A percentile compares a stretch with the other conserved stretches of the same genome.
Conservation (phyloP, 2,329 filamentous ascomycete species). For the Bertia moriformis region DNA sequence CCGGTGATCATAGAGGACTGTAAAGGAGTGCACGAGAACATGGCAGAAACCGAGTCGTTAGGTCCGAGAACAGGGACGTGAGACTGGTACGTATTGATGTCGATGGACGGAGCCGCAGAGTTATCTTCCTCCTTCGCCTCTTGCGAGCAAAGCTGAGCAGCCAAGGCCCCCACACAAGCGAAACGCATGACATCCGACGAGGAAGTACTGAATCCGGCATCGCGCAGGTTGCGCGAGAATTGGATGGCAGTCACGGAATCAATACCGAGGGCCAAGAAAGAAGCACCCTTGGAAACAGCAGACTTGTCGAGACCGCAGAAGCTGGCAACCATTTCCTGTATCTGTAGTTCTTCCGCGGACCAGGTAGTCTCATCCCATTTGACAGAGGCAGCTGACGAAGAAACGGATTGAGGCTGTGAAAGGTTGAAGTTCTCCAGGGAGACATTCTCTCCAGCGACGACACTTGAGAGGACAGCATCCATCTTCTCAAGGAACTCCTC, state of each 20-base stretch:
- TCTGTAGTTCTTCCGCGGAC: constrained; percentile 9
- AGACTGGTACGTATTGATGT: constrained; percentile 1
- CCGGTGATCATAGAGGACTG: constrained; percentile 8
- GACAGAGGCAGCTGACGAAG: background rate
- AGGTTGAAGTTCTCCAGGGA: constrained; percentile 9
- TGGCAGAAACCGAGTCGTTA: constrained; percentile 8
- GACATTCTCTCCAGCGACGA: constrained; percentile 10
- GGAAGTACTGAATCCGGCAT: constrained; percentile 11
- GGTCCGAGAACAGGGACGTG: constrained; percentile 6
- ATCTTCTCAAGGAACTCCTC: constrained; percentile 15
- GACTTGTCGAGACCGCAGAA: constrained; percentile 9
- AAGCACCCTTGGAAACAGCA: constrained; percentile 12
- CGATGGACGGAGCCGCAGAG: constrained; percentile 5
- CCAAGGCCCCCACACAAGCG: constrained; percentile 12
- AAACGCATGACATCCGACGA: constrained; percentile 18
- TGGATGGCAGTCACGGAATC: constrained; percentile 16
- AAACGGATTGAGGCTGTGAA: constrained; percentile 1
- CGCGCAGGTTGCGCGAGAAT: constrained; percentile 14
- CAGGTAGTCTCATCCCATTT: constrained; percentile 9
- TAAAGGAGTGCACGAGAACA: constrained; percentile 12
- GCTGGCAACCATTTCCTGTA: constrained; percentile 9
- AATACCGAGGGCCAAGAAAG: constrained; percentile 15
- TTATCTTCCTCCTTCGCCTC: no score
- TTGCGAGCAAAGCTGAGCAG: constrained; percentile 3
- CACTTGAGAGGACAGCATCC: constrained; percentile 12